Percentiles rank a stretch among this genome's conserved stretches.
These are phyloP conservation scores for Euphorbia corollata DNA, from an alignment of 441 rosid genomes.

Conservation along the genomic window DNA sequence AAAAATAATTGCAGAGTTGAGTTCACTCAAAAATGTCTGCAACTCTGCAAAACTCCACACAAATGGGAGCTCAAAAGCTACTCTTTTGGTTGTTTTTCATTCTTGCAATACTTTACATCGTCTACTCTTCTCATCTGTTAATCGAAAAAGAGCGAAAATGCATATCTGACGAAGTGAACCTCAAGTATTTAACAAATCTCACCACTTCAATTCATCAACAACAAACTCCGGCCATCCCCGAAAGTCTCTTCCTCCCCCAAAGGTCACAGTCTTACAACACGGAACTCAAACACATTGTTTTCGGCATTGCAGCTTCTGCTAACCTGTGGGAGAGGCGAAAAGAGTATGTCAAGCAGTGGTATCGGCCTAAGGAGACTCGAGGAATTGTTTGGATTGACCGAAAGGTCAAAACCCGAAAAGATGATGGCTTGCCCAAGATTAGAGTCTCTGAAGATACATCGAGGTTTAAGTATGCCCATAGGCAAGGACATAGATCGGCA, in stretches of 20 bases:
- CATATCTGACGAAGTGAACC: conserved; percentile 23
- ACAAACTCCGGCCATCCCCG: conserved; percentile 13
- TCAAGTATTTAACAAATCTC: conserved; percentile 25
- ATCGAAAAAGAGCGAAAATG: conserved; percentile 26
- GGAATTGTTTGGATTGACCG: conserved; percentile 75
- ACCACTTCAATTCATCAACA: conserved; percentile 24
- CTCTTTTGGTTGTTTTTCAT: conserved; percentile 44
- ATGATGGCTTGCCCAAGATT: conserved; percentile 54
- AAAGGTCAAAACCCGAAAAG: conserved; percentile 29
- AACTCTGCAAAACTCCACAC: conserved; percentile 28
- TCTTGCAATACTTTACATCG: conserved; percentile 37
- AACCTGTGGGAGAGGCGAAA: conserved; percentile 64
- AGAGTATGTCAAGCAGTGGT: conserved; percentile 75
- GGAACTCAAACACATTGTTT: conserved; percentile 56
- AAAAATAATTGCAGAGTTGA: not conserved
- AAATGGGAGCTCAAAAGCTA: conserved; percentile 26
- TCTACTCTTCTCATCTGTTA: conserved; percentile 47
- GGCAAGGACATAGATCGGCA: conserved; percentile 85
- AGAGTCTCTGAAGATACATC: conserved; percentile 56
- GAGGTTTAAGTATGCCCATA: conserved; percentile 55
- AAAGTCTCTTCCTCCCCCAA: conserved; percentile 11
- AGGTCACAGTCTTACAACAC: conserved; percentile 32
- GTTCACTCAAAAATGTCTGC: conserved; percentile 14
- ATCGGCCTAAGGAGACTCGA: conserved; percentile 58
- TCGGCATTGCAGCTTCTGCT: conserved; percentile 66